Conservation (phyloP, 768 basidiomycete species). For the Suillus decipiens region DNA sequence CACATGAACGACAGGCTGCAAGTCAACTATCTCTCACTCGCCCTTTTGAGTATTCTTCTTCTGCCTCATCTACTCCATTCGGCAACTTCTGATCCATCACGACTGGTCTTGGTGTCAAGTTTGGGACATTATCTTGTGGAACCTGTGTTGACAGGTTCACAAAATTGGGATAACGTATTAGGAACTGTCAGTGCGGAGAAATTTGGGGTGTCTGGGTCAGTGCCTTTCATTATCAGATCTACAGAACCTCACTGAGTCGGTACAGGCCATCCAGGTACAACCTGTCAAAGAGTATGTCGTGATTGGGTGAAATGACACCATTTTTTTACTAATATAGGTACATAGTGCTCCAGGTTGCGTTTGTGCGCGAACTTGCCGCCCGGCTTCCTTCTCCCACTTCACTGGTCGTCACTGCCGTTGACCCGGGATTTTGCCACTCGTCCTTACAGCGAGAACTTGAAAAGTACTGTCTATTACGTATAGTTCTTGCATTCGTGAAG, state of each 20-base stretch:
- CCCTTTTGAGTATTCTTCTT: conserved; percentile 1
- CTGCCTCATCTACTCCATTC: neutral
- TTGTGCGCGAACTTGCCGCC: conserved; percentile 33
- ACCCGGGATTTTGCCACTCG: conserved; percentile 39
- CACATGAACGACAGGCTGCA: conserved; percentile 29
- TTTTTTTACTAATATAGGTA: neutral
- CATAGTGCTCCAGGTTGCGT: conserved; percentile 35
- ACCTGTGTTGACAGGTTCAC: neutral
- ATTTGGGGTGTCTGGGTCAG: conserved; percentile 20
- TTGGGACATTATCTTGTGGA: neutral
- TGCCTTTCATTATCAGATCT: conserved; percentile 13
- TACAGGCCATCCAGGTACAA: neutral
- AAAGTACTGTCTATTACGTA: conserved; percentile 8
- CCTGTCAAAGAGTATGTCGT: neutral
- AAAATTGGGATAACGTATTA: conserved; percentile 23
- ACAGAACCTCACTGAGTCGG: neutral
- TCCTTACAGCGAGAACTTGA: conserved; percentile 21
- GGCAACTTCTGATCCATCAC: neutral
- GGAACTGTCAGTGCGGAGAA: conserved; percentile 23
- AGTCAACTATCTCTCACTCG: conserved; percentile 33
- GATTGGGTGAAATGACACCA: neutral
- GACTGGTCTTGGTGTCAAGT: neutral
- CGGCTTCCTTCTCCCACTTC: conserved; percentile 26
- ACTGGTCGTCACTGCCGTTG: conserved; percentile 27
- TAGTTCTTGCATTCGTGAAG: conserved; percentile 6